Base-by-base conservation (phyloP, 441 rosid species). In the Breynia disticha region DNA sequence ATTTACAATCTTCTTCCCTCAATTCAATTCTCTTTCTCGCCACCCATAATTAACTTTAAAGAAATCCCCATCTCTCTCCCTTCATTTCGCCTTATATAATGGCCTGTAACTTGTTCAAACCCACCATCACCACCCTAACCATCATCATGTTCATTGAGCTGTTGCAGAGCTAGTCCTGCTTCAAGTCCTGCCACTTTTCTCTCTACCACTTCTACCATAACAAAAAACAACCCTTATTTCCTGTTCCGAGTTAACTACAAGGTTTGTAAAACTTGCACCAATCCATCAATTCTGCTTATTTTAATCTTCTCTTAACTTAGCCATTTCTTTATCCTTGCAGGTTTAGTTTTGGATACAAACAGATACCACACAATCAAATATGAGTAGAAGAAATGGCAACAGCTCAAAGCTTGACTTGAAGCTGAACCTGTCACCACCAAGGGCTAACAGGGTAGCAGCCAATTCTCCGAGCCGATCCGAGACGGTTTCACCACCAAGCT, bases 401-500 rank as follows among this genome's bases (percentile, higher is more conserved):
- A 56, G 68, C 13, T 86, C 89, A 15, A 88, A 77, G 73, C 79
- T 93, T 7, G 97, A 93, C 62, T 63, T 89, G 73, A 89, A 86
- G 76, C 84, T 89, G 78, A 86, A 89, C 76, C 81, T 86, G 5
- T 89, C 97, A 1, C 90, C 95, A 0, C 90, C 90, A 1, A 80
- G 97, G 66, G 63, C 56, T 45, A 65, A 74, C 12, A 76, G 42
- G 3, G 38, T 57, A 53, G 16, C n/a, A 0, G 68, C 50, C 59
- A 80, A 71, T 39, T 84, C 93, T 0, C 96, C 90, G 0, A 75
- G 57, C 67, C 73, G 77, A 49, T 80, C 97, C 1, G 80, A 80
- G 0, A 69, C 95, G 0, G 74, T 71, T 7, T 86, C 97, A 16
- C 90, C 44, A 0, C 84, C 83, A 19, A 93, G 84, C 78, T 93